phyloP scores from a whole-genome alignment of 352 stramenopile species.

The Pythium dissotocum region DNA sequence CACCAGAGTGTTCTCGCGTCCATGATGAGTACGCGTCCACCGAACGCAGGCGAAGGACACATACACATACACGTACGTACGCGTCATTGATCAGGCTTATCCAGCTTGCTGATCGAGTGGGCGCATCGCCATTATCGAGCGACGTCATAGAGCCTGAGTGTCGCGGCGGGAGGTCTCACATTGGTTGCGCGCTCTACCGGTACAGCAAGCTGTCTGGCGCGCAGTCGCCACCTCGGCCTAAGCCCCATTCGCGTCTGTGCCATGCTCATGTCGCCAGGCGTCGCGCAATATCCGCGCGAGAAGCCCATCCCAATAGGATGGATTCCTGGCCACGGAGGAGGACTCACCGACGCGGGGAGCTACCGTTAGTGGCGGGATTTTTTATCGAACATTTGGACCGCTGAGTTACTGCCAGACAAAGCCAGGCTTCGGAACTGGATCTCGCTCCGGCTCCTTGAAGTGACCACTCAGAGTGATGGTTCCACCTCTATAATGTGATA shows the following conservation, averaged over 20 bases:
- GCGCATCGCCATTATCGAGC: not conserved
- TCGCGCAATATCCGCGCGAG: not conserved
- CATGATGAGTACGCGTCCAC: not conserved
- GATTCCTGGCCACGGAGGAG: not conserved
- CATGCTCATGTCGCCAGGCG: slow-evolving; percentile 1
- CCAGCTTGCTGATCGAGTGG: not conserved
- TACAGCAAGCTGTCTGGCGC: not conserved
- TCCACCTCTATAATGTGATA: not conserved
- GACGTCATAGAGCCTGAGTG: not conserved
- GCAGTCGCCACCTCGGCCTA: not conserved
- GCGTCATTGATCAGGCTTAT: not conserved
- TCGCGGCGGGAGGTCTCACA: not conserved
- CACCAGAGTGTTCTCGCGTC: not conserved
- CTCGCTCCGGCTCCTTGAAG: slow-evolving; percentile 25
- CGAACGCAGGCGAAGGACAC: not conserved
- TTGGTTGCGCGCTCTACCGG: no score
- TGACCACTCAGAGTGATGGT: slow-evolving; percentile 3
- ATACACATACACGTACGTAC: not conserved
- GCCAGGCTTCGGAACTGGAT: slow-evolving; percentile 14
- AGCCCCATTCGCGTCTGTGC: not conserved
- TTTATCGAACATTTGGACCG: slow-evolving; percentile 4
- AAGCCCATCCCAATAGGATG: not conserved
- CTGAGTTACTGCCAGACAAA: slow-evolving; percentile 14
- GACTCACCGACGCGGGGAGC: not conserved
- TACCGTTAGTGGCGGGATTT: slow-evolving; percentile 1